Evolutionary conservation across 805 yeast species (phyloP).

Genomic region (Candida jianshihensis): DNA sequence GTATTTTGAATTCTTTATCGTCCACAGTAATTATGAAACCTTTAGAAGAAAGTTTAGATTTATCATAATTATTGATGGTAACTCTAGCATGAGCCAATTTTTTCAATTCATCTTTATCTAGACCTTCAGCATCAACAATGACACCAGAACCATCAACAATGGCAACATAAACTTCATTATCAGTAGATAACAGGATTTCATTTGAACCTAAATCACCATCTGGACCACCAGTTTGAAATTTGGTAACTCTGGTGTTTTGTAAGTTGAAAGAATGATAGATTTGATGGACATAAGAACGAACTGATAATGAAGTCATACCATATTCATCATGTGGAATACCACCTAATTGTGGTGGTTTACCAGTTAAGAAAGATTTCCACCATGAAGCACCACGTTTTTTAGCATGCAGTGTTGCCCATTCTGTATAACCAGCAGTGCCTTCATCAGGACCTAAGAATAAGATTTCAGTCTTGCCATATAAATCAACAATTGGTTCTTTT

Average conservation of each 20-base stretch:
- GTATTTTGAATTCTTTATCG: conserved; percentile 71
- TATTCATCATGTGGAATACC: conserved; percentile 98
- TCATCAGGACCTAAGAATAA: conserved; percentile 99
- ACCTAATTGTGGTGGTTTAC: conserved; percentile 85
- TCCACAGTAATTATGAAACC: conserved; percentile 86
- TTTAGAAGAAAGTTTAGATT: conserved; percentile 52
- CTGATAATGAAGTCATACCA: conserved; percentile 96
- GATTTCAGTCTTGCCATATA: conserved; percentile 79
- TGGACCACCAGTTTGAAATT: conserved; percentile 98
- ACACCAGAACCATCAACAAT: conserved; percentile 96
- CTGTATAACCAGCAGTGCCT: conserved; percentile 91
- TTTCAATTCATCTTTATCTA: conserved; percentile 70
- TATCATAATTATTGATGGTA: conserved; percentile 68
- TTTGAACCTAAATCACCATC: conserved; percentile 97
- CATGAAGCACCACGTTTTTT: conserved; percentile 87
- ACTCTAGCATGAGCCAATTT: conserved; percentile 73
- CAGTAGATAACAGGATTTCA: conserved; percentile 78
- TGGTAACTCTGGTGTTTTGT: conserved; percentile 50
- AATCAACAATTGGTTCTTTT: conserved; percentile 85
- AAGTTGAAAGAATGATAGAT: conserved; percentile 74
- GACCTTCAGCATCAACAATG: conserved; percentile 83
- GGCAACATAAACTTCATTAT: conserved; percentile 75
- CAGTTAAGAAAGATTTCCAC: conserved; percentile 98
- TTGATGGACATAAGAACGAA: conserved; percentile 83
- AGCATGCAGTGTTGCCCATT: conserved; percentile 97